phyloP scores from a whole-genome alignment of 1,284 basidiomycete genomes.

The Trametes polyzona region DNA sequence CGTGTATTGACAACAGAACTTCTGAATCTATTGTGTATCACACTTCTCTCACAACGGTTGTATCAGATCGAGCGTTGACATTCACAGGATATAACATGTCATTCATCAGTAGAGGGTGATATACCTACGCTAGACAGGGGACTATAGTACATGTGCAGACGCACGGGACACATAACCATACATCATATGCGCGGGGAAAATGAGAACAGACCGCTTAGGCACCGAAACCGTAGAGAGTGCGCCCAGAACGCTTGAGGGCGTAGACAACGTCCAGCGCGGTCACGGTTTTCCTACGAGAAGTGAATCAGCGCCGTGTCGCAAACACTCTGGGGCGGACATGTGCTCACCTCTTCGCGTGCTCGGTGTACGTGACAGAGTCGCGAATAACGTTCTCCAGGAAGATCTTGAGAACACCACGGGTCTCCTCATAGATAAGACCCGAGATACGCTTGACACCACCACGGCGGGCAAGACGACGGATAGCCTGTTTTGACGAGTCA shows the following conservation, averaged over 20 bases:
- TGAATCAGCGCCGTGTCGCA: neutral
- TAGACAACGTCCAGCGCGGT: conserved; percentile 84
- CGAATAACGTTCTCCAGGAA: conserved; percentile 85
- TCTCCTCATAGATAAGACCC: conserved; percentile 93
- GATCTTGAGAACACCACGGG: conserved; percentile 92
- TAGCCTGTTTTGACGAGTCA: conserved; percentile 66
- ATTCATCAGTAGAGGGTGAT: conserved; percentile 16
- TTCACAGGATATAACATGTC: conserved; percentile 1
- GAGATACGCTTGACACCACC: conserved; percentile 97
- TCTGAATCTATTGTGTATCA: too few species aligned
- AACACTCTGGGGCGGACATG: neutral
- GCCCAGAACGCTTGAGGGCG: conserved; percentile 81
- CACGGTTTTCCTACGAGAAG: conserved; percentile 63
- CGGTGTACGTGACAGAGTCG: conserved; percentile 88
- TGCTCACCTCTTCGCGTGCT: conserved; percentile 75
- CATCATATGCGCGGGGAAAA: conserved; percentile 24
- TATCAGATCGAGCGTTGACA: too few species aligned
- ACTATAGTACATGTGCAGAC: conserved; percentile 33
- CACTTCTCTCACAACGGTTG: too few species aligned
- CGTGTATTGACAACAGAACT: neutral
- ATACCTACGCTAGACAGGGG: conserved; percentile 17
- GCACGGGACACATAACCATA: conserved; percentile 29
- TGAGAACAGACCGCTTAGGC: conserved; percentile 42
- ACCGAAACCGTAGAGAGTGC: conserved; percentile 80
- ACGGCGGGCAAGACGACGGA: conserved; percentile 93